Conservation (phyloP, 1,284 basidiomycete species). For the Albatrellus sp. region DNA sequence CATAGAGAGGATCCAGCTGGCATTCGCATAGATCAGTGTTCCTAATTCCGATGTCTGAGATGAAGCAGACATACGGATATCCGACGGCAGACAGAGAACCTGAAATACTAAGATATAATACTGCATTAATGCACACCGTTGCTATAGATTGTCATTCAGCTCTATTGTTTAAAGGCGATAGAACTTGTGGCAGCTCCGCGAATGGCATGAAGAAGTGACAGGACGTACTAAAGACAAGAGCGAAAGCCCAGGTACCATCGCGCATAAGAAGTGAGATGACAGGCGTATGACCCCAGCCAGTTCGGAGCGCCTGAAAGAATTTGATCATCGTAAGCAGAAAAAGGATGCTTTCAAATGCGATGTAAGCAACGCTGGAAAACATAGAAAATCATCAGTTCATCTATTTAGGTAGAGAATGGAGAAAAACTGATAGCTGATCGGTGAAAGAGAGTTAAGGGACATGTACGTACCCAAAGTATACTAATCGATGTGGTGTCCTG, state of each 20-base stretch:
- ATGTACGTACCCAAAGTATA: constrained; percentile 18
- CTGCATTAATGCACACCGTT: neutral
- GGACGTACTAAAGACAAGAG: constrained; percentile 15
- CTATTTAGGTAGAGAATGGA: too few relatives aligned
- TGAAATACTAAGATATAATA: constrained; percentile 1
- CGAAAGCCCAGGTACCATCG: constrained; percentile 22
- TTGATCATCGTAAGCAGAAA: constrained; percentile 22
- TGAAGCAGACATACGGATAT: neutral
- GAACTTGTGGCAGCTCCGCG: neutral
- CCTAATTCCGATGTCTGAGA: neutral
- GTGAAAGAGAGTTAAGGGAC: neutral
- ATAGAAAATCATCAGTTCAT: neutral
- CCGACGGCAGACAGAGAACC: neutral
- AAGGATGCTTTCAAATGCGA: constrained; percentile 23
- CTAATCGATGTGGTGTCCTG: constrained; percentile 15
- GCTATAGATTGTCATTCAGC: neutral
- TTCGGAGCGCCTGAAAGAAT: constrained; percentile 17
- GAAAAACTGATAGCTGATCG: neutral
- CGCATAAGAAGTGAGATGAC: constrained; percentile 22
- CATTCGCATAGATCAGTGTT: neutral
- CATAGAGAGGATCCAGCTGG: constrained; percentile 3
- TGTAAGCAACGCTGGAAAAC: constrained; percentile 18
- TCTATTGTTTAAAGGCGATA: neutral
- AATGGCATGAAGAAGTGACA: neutral
- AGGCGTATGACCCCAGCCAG: constrained; percentile 19